Evolutionary conservation across 441 rosid species (phyloP).

Genomic region (Arabidopsis lyrata): DNA sequence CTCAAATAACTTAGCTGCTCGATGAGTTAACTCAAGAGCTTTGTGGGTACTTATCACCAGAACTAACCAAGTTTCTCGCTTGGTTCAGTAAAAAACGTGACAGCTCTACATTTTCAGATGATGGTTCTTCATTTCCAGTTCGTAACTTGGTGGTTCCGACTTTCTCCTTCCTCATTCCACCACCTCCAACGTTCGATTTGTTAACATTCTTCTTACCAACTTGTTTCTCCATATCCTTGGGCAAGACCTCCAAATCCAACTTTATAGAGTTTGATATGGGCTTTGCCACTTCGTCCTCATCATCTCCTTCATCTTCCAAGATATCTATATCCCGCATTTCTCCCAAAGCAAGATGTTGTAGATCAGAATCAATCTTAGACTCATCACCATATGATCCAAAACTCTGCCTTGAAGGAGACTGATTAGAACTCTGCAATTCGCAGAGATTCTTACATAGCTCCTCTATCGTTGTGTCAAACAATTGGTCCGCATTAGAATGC

Average conservation of each 20-base stretch:
- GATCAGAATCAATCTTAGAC: conserved; percentile 71
- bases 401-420: conserved; percentile 72
- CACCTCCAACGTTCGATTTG: conserved; percentile 51
- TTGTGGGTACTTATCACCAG: conserved; percentile 69
- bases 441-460: conserved; percentile 68
- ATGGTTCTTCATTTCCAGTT: conserved; percentile 49
- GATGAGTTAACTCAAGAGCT: conserved; percentile 69
- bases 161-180: conserved; percentile 50
- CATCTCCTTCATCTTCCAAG: conserved; percentile 70
- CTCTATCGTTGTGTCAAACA: conserved; percentile 59
- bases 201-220: conserved; percentile 48
- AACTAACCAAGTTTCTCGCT: conserved; percentile 66
- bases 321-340: conserved; percentile 63
- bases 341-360: conserved; percentile 71
- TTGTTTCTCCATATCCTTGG: conserved; percentile 46
- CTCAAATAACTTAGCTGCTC: conserved; percentile 68
- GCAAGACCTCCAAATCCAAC: conserved; percentile 44
- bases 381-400: conserved; percentile 72
- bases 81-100: conserved; percentile 68
- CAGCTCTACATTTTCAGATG: conserved; percentile 59
- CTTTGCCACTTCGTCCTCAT: conserved; percentile 60
- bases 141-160: conserved; percentile 43
- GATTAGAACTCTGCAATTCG: conserved; percentile 77
- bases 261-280: conserved; percentile 61
- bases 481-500: conserved; percentile 44